Evolutionary conservation across 192 early-diverging fungal species (phyloP).

Genomic region (Backusella tuberculispora): DNA sequence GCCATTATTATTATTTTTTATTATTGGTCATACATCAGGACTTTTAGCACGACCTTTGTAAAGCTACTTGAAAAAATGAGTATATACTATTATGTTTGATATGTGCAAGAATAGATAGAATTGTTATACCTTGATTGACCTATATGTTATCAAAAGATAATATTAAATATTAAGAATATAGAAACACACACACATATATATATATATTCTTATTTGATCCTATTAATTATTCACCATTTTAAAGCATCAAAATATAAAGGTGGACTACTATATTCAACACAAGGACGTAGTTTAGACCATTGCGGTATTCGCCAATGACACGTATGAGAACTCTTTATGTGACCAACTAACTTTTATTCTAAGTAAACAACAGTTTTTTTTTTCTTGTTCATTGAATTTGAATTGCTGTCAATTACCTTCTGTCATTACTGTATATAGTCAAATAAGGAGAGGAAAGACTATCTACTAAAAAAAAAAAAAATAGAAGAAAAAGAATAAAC

Average conservation of each 20-base stretch:
- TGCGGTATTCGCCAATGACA: slow-evolving; percentile 24
- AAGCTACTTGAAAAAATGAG: background rate
- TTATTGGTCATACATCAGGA: slow-evolving; percentile 7
- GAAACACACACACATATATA: background rate
- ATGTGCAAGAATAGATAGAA: background rate
- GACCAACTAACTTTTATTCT: background rate
- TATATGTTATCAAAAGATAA: background rate
- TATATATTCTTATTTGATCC: background rate
- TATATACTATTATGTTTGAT: background rate
- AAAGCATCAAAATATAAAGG: slow-evolving; percentile 17
- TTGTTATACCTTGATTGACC: slow-evolving; percentile 8
- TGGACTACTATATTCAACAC: slow-evolving; percentile 19
- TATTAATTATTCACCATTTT: background rate
- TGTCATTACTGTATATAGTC: background rate
- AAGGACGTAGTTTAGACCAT: slow-evolving; percentile 6
- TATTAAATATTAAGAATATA: background rate
- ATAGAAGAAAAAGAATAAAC: background rate
- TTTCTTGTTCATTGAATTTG: background rate
- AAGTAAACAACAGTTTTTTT: background rate
- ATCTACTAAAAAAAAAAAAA: background rate
- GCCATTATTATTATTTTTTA: background rate
- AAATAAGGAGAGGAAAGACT: background rate
- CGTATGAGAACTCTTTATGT: slow-evolving; percentile 18
- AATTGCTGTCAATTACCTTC: background rate
- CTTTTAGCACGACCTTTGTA: slow-evolving; percentile 9